Base-by-base conservation (phyloP, 495 filamentous ascomycete genomes). In the Penicillium turbatum region DNA sequence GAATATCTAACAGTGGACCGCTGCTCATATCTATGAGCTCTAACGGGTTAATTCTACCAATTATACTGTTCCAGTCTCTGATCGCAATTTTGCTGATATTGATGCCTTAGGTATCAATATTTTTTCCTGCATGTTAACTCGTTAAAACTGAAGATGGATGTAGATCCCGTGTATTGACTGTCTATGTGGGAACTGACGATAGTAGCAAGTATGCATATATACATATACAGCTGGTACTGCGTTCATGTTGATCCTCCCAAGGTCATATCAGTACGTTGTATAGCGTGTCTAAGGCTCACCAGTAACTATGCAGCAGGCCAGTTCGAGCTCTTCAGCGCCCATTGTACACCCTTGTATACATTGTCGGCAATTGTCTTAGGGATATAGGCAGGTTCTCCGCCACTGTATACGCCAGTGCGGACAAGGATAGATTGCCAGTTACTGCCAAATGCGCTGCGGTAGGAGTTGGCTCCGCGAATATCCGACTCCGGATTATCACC, bases 401-500 rank as follows among this genome's bases (percentile, higher is more conserved):
- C 78, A 30, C 63, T 68, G 52, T 81, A 90, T 5, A 99, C 92
- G 0, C 93, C 93, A 35, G 88, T 97, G 51, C 82, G 76, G 15
- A 97, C 91, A 49, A 99, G 72, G 12, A 96, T 77, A 32, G 86
- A 88, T 16, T 77, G 65, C 93, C 93, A 99, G 61, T 82, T 69
- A 19, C 83, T 90, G 6, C 86, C 86, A 37, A 71, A 56, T 8
- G 74, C 68, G 54, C 86, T 90, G 11, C 63, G 61, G 66, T 86
- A 93, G 29, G 75, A 76, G 61, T 96, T 97, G 21, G 88, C 92
- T n/a, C 95, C 93, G 11, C 78, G 72, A 53, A 99, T 95, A 69
- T 99, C 93, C 27, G 84, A 88, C 64, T 89, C 89, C 0, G 93
- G 92, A 59, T 97, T 99, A 60, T 99, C 93, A 0, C 93, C 93